These are phyloP conservation scores for Vanderwaltozyma tropicalis DNA, from an alignment of 805 yeast genomes.

Conservation along the genomic window DNA sequence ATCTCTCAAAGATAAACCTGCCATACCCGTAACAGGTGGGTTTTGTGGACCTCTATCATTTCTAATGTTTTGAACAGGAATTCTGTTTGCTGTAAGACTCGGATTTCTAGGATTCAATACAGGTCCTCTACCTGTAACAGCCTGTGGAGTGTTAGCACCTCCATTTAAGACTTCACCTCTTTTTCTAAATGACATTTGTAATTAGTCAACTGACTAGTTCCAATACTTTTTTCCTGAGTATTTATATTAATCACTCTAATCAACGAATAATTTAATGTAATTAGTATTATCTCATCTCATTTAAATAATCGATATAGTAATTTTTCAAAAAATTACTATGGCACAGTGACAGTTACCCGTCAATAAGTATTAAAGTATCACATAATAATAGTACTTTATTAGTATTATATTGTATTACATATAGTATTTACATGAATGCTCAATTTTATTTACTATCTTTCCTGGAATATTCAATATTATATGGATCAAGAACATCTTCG, in stretches of 20 bases:
- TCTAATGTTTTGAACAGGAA: neutral
- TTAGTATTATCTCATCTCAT: neutral
- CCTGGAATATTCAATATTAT: constrained; percentile 27
- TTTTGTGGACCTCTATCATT: neutral
- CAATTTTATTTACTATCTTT: neutral
- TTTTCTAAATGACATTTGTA: constrained; percentile 46
- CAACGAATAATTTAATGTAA: neutral
- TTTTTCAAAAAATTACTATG: no score
- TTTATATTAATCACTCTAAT: neutral
- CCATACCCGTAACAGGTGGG: constrained; percentile 1
- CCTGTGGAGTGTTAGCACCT: constrained; percentile 5
- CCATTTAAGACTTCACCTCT: constrained; percentile 39
- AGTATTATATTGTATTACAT: no score
- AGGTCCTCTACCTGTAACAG: constrained; percentile 16
- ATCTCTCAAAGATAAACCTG: constrained; percentile 2
- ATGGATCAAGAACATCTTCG: constrained; percentile 40
- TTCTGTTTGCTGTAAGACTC: neutral
- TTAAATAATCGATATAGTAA: no score
- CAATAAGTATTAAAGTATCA: no score
- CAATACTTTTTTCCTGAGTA: neutral
- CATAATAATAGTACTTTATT: no score
- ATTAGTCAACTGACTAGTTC: neutral
- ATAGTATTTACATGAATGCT: neutral
- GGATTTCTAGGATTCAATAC: constrained; percentile 1
- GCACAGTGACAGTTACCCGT: no score